These are phyloP conservation scores for Bacidia gigantensis DNA, from an alignment of 495 filamentous ascomycete species.

Conservation along the genomic window DNA sequence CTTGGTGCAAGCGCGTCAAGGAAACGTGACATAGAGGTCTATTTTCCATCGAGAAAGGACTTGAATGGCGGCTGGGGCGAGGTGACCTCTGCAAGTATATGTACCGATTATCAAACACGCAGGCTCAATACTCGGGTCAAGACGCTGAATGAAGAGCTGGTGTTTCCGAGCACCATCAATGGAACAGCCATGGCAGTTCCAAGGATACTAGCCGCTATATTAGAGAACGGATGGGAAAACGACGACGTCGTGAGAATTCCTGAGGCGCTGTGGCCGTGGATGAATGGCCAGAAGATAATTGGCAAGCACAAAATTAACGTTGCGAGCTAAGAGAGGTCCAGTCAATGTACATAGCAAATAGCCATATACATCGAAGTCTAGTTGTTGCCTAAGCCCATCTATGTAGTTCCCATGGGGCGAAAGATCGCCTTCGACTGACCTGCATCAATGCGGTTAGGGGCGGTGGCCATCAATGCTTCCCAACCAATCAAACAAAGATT, in stretches of 20 bases:
- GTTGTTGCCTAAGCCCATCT: no score
- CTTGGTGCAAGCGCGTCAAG: slow-evolving; percentile 75
- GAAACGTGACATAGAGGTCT: slow-evolving; percentile 87
- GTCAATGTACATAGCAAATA: no score
- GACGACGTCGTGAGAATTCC: slow-evolving; percentile 54
- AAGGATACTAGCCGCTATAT: slow-evolving; percentile 72
- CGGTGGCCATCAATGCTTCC: not conserved
- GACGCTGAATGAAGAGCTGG: slow-evolving; percentile 23
- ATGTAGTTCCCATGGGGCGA: no score
- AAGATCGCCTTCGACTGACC: not conserved
- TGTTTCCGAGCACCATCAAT: slow-evolving; percentile 77
- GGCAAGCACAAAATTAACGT: slow-evolving; percentile 25
- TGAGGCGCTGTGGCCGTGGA: slow-evolving; percentile 62
- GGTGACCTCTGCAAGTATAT: slow-evolving; percentile 79
- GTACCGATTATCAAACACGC: slow-evolving; percentile 86
- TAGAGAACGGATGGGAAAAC: slow-evolving; percentile 82
- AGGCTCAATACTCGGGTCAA: slow-evolving; percentile 59
- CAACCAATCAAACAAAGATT: not conserved
- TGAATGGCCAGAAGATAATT: slow-evolving; percentile 63
- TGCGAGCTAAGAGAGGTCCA: no score
- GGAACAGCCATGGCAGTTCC: slow-evolving; percentile 90
- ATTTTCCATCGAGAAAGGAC: slow-evolving; percentile 68
- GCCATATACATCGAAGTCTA: no score
- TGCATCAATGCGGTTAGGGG: slow-evolving; percentile 2
- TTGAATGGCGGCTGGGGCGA: slow-evolving; percentile 82